Base-by-base conservation (phyloP, 2,329 filamentous ascomycete genomes). In the Talaromyces rugulosus region DNA sequence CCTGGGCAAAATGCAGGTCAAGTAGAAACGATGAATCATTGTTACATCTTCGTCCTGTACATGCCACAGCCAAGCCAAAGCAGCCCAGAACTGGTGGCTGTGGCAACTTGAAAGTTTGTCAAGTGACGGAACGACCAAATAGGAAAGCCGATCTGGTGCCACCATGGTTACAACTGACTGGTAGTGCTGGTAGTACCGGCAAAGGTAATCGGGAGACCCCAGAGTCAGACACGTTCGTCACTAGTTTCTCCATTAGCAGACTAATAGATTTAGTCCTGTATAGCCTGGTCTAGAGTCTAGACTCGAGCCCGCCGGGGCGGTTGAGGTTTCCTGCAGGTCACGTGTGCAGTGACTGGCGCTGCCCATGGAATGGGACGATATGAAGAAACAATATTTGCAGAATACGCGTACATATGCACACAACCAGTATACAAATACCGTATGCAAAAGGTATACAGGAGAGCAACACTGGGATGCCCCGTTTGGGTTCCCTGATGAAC, bases 281-380 rank as follows among this genome's bases (percentile, higher is more conserved):
- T 23, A 23, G 23, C 23, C 23, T 23, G 23, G 23, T 23, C 23
- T 23, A 23, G 23, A 23, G 23, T 23, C 23, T 23, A 23, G 23
- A 23, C 23, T 28, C 60, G 60, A 61, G 55, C 60, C 60, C 60
- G 55, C 55, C 60, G 30, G 18, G 12, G 47, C 54, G 54, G 55
- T 58, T 55, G 60, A 55, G 60, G 60, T 56, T 23, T 23, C 23
- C 23, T 23, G 47, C 50, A 30, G 50, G 28, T 61, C 60, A 61
- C 59, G 59, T 61, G 59, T 53, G 23, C 23, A 23, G 23, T 23
- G 23, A 23, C 23, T 23, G 23, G 23, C 23, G 2, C 23, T 23
- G 23, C 23, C 23, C 23, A 23, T 23, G 2, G 23, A 23, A 23
- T 23, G 23, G 23, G 1, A 23, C 23, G 23, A 23, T 23, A 23